Base-by-base conservation (phyloP, 805 yeast species). In the Saccharomycopsis microspora region DNA sequence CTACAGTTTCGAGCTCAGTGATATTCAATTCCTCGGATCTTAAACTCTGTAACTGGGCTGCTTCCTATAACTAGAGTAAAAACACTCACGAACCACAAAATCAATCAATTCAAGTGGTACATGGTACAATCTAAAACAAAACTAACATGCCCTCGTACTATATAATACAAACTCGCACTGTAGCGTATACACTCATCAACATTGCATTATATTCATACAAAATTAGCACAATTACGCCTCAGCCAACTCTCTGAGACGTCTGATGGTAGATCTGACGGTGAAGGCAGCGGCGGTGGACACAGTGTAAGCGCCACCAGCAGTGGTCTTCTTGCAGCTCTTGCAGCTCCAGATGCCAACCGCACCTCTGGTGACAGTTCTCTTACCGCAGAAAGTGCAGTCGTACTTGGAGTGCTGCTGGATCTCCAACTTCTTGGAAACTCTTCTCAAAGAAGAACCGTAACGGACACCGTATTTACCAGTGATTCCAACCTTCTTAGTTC, bases 401-500 rank as follows among this genome's bases (percentile, higher is more conserved):
- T 94, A 93, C 71, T 85, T 86, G 66, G 98, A 85, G 76, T 90
- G 98, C 74, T 89, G 97, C 76, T 88, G 97, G 67, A 87, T 83
- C 79, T 94, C 98, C 75, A 93, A 79, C 81, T 93, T 93, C 84
- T 89, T 89, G 81, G 95, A 85, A 77, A 88, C 97, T 78, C 97
- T 87, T 85, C 99, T 90, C 75, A 93, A 80, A 60, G 99, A 94
- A 66, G 98, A 90, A 89, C 99, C 96, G 81, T 93, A 93, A 82
- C 99, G 89, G 78, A 93, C 97, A 87, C 99, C 99, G 83, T 87
- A 93, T 81, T 94, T 94, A 83, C 99, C 99, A 74, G 99, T 93
- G 82, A 93, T 93, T 76, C 99, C 99, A 73, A 93, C 99, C 87
- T 93, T 93, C 95, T 93, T 93, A 65, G 99, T 93, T 85, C 99